Percentiles rank a stretch among this genome's conserved stretches.
phyloP scores from a whole-genome alignment of 495 filamentous ascomycete genomes.

The Hypoxylon trugodes region DNA sequence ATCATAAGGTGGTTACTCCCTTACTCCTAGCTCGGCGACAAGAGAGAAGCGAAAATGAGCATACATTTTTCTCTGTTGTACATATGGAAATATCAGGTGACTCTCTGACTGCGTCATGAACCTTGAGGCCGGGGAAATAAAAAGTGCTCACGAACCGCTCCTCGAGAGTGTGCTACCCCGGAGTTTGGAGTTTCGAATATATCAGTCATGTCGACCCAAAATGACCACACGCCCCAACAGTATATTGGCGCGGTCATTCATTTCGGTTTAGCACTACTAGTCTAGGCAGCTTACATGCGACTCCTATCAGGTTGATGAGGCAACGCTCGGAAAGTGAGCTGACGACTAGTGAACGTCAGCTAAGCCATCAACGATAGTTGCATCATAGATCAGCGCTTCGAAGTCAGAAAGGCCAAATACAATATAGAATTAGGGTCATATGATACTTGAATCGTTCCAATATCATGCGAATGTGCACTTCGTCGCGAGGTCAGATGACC shows the following conservation, averaged over 20 bases:
- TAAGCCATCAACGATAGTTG: conserved; percentile 14
- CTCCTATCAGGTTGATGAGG: not conserved
- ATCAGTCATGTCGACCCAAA: too few relatives aligned
- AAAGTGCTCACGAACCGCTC: too few relatives aligned
- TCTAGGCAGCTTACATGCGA: not conserved
- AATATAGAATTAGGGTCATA: conserved; percentile 3
- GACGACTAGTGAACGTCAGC: conserved; percentile 15
- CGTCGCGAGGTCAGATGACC: conserved; percentile 21
- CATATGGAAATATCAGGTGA: too few relatives aligned
- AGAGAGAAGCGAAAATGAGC: too few relatives aligned
- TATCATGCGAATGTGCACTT: conserved; percentile 7
- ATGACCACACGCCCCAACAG: too few relatives aligned
- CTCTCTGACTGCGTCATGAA: too few relatives aligned
- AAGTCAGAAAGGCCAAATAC: conserved; percentile 1
- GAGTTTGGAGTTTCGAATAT: too few relatives aligned
- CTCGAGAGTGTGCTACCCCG: too few relatives aligned
- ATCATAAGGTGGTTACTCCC: too few relatives aligned
- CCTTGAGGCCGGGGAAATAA: too few relatives aligned
- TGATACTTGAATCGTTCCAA: conserved; percentile 8
- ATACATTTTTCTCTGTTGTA: too few relatives aligned
- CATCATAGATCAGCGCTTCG: not conserved
- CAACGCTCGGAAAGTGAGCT: conserved; percentile 9
- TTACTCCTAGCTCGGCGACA: too few relatives aligned
- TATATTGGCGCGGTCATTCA: not conserved
- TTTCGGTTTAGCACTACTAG: not conserved